phyloP scores from a whole-genome alignment of 2,329 filamentous ascomycete genomes.

The Aspergillus transmontanensis region DNA sequence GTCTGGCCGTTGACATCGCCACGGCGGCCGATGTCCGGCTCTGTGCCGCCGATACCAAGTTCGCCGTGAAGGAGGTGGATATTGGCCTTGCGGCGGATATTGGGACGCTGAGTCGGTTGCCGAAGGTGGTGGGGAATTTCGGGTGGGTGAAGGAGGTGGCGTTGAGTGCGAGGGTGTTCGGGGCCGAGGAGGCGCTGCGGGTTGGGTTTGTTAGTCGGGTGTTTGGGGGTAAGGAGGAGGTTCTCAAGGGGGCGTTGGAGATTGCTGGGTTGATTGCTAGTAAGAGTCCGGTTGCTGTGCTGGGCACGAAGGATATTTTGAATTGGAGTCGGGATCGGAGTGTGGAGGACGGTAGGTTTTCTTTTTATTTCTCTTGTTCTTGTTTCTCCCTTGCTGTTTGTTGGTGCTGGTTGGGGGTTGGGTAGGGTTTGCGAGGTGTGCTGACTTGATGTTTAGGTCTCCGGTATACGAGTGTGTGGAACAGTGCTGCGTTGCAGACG shows the following conservation, averaged over 20 bases:
- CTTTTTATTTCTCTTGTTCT: conserved; percentile 1
- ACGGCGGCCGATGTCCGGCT: conserved; percentile 48
- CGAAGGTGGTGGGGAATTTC: conserved; percentile 49
- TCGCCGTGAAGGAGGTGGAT: conserved; percentile 53
- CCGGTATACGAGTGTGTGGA: conserved; percentile 86
- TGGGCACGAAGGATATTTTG: conserved; percentile 84
- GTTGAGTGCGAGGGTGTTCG: conserved; percentile 47
- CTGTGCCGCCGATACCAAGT: conserved; percentile 38
- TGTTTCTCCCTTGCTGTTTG: neutral
- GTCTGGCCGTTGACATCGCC: conserved; percentile 70
- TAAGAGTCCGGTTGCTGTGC: conserved; percentile 86
- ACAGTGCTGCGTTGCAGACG: conserved; percentile 79
- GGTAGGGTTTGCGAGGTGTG: neutral
- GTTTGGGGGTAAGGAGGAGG: conserved; percentile 57
- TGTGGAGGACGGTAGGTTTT: conserved; percentile 69
- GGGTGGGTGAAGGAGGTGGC: conserved; percentile 54
- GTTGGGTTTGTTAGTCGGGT: conserved; percentile 49
- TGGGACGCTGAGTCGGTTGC: conserved; percentile 49
- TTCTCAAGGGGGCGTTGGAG: conserved; percentile 64
- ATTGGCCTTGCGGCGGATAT: conserved; percentile 54
- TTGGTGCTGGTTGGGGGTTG: neutral
- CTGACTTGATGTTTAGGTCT: conserved; percentile 54
- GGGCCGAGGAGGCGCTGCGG: conserved; percentile 46
- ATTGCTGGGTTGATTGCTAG: conserved; percentile 67
- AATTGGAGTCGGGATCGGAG: conserved; percentile 79